These are phyloP conservation scores for Iris macrosiphon DNA, from an alignment of 106 monocot genomes.

Conservation along the genomic window DNA sequence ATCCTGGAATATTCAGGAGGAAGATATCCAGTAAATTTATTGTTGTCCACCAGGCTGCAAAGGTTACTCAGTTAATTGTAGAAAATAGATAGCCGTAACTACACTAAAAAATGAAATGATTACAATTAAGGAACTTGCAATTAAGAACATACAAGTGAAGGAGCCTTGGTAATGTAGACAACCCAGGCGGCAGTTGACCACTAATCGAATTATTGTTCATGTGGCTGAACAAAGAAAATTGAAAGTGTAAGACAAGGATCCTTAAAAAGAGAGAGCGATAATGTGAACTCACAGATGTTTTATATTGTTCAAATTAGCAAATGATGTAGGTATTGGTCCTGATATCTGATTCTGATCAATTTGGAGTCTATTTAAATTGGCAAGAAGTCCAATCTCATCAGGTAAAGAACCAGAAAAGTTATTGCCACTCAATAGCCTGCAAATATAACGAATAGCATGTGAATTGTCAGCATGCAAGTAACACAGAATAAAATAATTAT, in stretches of 20 bases:
- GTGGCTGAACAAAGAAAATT: slow-evolving; percentile 39
- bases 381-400: slow-evolving; percentile 79
- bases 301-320: too few species aligned
- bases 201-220: slow-evolving; percentile 99
- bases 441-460: slow-evolving; percentile 4
- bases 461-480: too few species aligned
- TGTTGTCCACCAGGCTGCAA: slow-evolving; percentile 89
- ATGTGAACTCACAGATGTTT: slow-evolving; percentile 73
- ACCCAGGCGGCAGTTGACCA: slow-evolving; percentile 77
- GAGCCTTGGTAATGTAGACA: slow-evolving; percentile 55
- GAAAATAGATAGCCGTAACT: neutral
- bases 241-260: slow-evolving; percentile 2
- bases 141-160: too few species aligned
- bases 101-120: neutral
- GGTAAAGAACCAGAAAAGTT: slow-evolving; percentile 71
- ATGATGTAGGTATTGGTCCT: too few species aligned
- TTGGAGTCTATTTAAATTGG: slow-evolving; percentile 69
- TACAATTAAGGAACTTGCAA: neutral
- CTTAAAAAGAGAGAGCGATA: slow-evolving; percentile 4
- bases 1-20: too few species aligned
- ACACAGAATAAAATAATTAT: too few species aligned
- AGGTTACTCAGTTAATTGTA: slow-evolving; percentile 5
- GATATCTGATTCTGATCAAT: slow-evolving; percentile 86
- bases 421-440: slow-evolving; percentile 88
- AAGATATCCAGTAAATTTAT: slow-evolving; percentile 81